phyloP scores from a whole-genome alignment of 495 filamentous ascomycete genomes.

The Tuber calosporum region DNA sequence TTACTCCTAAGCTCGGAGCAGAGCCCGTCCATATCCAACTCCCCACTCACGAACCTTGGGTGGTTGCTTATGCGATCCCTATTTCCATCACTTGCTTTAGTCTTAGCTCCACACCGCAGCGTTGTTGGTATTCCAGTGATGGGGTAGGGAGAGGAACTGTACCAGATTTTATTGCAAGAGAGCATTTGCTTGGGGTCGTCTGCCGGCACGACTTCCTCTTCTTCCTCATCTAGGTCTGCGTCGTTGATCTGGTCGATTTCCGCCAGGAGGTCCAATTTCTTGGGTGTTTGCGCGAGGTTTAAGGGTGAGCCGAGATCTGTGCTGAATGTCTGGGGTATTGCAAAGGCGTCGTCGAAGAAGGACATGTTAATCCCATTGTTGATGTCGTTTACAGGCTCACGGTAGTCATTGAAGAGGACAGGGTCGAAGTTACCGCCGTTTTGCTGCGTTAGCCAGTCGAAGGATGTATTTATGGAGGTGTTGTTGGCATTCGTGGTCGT shows the following conservation, averaged over 20 bases:
- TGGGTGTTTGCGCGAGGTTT: conserved; percentile 10
- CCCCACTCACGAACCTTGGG: conserved; percentile 75
- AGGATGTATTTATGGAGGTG: conserved; percentile 38
- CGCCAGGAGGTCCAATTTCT: conserved; percentile 63
- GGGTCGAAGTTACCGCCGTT: conserved; percentile 88
- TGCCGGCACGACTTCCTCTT: conserved; percentile 60
- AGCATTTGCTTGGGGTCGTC: conserved; percentile 62
- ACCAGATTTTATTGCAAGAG: conserved; percentile 91
- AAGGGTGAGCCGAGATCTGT: conserved; percentile 31
- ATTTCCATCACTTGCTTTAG: conserved; percentile 32
- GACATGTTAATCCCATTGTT: conserved; percentile 58
- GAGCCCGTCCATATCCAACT: conserved; percentile 85
- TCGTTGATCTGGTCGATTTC: conserved; percentile 54
- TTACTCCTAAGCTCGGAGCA: conserved; percentile 93
- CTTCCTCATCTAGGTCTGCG: conserved; percentile 55
- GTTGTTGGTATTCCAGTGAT: conserved; percentile 18
- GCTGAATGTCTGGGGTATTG: conserved; percentile 46
- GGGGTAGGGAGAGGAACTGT: conserved; percentile 41
- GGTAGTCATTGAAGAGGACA: conserved; percentile 83
- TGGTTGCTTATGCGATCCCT: conserved; percentile 91
- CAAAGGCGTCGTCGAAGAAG: conserved; percentile 86
- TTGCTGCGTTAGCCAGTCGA: conserved; percentile 77
- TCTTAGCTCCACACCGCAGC: conserved; percentile 31
- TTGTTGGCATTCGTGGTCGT: conserved; percentile 11
- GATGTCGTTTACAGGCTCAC: conserved; percentile 76